These are phyloP conservation scores for Leptomonas seymouri DNA, from an alignment of 208 protist genomes.

Conservation along the genomic window DNA sequence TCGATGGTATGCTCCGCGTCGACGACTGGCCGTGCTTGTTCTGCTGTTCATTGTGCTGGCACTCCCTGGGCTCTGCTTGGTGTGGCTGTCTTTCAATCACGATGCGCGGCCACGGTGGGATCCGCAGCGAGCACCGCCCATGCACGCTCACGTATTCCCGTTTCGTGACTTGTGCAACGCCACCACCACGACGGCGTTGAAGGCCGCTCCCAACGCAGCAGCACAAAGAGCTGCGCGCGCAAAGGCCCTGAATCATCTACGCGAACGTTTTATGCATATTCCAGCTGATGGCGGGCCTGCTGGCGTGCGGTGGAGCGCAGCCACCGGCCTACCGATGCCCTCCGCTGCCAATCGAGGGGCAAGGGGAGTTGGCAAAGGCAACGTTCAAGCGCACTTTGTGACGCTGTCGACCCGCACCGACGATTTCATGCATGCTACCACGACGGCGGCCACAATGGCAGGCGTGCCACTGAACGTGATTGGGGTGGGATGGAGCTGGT, in stretches of 20 bases:
- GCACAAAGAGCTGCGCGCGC: background rate
- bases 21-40: background rate
- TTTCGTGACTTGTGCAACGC: conserved; percentile 20
- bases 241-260: background rate
- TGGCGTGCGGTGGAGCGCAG: conserved; percentile 8
- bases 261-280: background rate
- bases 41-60: background rate
- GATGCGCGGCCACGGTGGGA: background rate
- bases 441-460: conserved; percentile 19
- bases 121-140: background rate
- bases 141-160: background rate
- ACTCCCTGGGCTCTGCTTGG: background rate
- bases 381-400: conserved; percentile 1
- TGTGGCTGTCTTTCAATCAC: background rate
- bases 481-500: conserved; percentile 12
- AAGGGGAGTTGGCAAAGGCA: too few species aligned
- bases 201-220: background rate
- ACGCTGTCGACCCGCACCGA: conserved; percentile 7
- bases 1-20: background rate
- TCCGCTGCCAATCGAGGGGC: background rate
- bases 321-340: conserved; percentile 2
- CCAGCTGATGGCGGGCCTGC: conserved; percentile 5
- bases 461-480: conserved; percentile 11
- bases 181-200: background rate
- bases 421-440: background rate